Evolutionary conservation across 2,329 filamentous ascomycete genomes (phyloP), one percentile per base, ranked within the genome.

Genomic region (Fusarium agapanthi): DNA sequence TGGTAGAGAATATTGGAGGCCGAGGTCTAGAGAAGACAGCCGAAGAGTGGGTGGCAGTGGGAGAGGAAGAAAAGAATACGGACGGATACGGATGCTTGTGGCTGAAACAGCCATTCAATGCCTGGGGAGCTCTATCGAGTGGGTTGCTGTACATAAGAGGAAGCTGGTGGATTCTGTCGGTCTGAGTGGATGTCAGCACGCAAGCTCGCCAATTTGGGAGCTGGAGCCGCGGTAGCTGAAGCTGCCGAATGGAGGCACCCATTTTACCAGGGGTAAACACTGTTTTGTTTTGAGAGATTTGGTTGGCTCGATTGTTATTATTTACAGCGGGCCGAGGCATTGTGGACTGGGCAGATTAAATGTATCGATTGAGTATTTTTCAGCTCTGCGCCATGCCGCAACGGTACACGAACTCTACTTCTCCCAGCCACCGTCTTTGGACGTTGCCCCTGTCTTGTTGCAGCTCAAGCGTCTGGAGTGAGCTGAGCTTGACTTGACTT

Each of bases 211-310:
- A 67, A 67, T 61, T 67, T 67, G 63, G 64, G 62, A 67, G 55
- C 55, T 67, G 65, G 65, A 67, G 51, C 65, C 65, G 64, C 65
- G 64, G 56, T 62, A 67, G 64, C 65, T 67, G 65, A 67, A 67
- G 65, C 57, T 67, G 47, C 64, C 62, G 45, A 68, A 63, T 68
- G 48, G 64, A 56, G 65, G 28, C 28, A 57, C n/a, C 56, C 56
- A 61, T 41, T 67, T 59, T 65, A 72, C 71, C 70, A 73, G 54
- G 70, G 69, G 70, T 72, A 72, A 69, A 66, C 65, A 57, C 55
- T 56, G 45, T 54, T 53, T 47, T 60, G 37, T 20, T 55, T 40
- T 37, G 32, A 20, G 41, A 7, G 32, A 24, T 45, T 26, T 73
- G 56, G 59, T 72, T 72, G 70, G 70, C 18, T 57, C 65, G 66